Evolutionary conservation across 2,329 filamentous ascomycete species (phyloP).

Genomic region (Diaporthe citriasiana): DNA sequence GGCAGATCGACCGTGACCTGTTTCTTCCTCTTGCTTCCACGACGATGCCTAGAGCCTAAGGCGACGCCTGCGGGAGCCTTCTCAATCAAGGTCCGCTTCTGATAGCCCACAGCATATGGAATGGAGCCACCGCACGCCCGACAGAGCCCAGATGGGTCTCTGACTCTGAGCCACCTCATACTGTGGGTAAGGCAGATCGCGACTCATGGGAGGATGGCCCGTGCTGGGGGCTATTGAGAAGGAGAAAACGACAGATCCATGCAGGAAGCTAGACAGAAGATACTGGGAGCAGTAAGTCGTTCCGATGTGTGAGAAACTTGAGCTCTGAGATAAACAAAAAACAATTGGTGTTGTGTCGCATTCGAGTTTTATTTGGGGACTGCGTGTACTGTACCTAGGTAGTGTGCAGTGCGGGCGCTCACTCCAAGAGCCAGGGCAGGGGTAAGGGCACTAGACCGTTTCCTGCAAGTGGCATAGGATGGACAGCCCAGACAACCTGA

Average conservation of each 20-base stretch:
- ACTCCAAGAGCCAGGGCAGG: neutral
- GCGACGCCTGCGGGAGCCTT: neutral
- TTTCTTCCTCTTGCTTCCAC: neutral
- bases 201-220: conserved; percentile 33
- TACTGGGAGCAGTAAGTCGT: neutral
- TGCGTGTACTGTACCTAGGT: neutral
- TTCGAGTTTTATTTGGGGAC: conserved; percentile 12
- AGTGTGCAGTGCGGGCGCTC: neutral
- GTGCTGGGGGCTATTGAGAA: conserved; percentile 13
- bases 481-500: neutral
- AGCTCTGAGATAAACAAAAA: neutral
- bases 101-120: neutral
- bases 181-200: conserved; percentile 26
- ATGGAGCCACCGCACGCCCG: conserved; percentile 6
- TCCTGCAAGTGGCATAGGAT: neutral
- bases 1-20: conserved; percentile 55
- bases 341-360: neutral
- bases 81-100: conserved; percentile 25
- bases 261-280: neutral
- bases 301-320: neutral
- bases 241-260: neutral
- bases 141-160: conserved; percentile 32
- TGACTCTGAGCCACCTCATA: conserved; percentile 34
- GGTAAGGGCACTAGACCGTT: conserved; percentile 6
- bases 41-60: neutral